phyloP scores from a whole-genome alignment of 441 rosid genomes.

The Arabidopsis hybrid region DNA sequence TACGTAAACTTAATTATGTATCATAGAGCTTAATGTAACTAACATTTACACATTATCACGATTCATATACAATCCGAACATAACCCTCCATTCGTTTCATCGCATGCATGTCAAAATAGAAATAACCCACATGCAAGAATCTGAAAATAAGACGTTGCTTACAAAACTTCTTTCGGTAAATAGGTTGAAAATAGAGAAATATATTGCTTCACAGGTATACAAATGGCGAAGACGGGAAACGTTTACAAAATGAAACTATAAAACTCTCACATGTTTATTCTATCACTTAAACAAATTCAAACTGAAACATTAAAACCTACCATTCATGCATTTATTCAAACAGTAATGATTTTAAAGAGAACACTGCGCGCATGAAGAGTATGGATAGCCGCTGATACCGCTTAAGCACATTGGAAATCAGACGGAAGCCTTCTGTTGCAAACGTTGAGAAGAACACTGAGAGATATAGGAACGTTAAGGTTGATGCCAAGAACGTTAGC shows the following conservation, averaged over 20 bases:
- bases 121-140: conserved; percentile 5
- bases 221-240: neutral
- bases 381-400: neutral
- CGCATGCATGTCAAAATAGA: neutral
- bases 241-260: neutral
- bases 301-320: neutral
- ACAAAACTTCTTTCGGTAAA: conserved; percentile 3
- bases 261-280: conserved; percentile 8
- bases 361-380: neutral
- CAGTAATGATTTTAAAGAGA: neutral
- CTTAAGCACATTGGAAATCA: conserved; percentile 50
- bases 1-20: conserved; percentile 2
- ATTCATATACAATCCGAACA: neutral
- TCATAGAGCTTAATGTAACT: conserved; percentile 12
- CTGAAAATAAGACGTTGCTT: neutral
- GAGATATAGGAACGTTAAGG: conserved; percentile 52
- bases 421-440: conserved; percentile 47
- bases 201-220: conserved; percentile 3
- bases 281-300: conserved; percentile 12
- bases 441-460: conserved; percentile 51
- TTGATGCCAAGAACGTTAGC: conserved; percentile 49
- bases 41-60: conserved; percentile 18
- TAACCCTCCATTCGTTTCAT: neutral
- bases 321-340: conserved; percentile 18
- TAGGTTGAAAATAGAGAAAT: neutral